Base-by-base conservation (phyloP, 768 basidiomycete genomes). In the Leccinum uliginosum region DNA sequence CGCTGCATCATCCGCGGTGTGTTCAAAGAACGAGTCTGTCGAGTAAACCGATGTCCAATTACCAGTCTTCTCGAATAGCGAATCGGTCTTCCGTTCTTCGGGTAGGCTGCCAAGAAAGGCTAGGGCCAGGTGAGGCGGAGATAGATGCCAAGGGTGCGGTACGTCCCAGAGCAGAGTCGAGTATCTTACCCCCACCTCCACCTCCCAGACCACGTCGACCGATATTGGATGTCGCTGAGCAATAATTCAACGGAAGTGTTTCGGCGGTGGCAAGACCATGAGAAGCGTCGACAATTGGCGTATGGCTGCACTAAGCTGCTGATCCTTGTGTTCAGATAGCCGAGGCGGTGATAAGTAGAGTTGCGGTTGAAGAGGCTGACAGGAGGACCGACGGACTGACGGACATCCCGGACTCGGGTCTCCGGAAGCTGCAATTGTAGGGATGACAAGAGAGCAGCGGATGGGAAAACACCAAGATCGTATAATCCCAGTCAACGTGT, bases 161-260 rank as follows among this genome's bases (percentile, higher is more conserved):
- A 48, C 76, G 78, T 32, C 81, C 82, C 7, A 62, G 68, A 12
- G 72, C 78, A 34, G 77, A 83, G 35, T 87, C 84, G 59, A 93
- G 88, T 90, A 93, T 93, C 79, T 91, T 93, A 70, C 92, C 91
- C 1, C 91, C 90, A 4, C n/a, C n/a, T n/a, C n/a, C n/a, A n/a
- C n/a, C n/a, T n/a, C n/a, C n/a, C n/a, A 92, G 67, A 3, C 84
- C 88, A 2, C 90, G 91, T 10, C 90, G 80, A 2, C 79, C 83
- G 1, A 87, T 69, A 17, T 79, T 74, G 61, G 75, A 69, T 3
- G 71, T 76, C 10, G 87, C 86, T 90, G 65, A 78, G 70, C 30
- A 83, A 68, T 0, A 89, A 91, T 59, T 91, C 89, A 1, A 79
- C 66, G 0, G 87, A 89, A 30, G 68, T 62, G 27, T 87, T 80